phyloP scores from a whole-genome alignment of 73 alveolate genomes.

The Tetrahymena thermophila region DNA sequence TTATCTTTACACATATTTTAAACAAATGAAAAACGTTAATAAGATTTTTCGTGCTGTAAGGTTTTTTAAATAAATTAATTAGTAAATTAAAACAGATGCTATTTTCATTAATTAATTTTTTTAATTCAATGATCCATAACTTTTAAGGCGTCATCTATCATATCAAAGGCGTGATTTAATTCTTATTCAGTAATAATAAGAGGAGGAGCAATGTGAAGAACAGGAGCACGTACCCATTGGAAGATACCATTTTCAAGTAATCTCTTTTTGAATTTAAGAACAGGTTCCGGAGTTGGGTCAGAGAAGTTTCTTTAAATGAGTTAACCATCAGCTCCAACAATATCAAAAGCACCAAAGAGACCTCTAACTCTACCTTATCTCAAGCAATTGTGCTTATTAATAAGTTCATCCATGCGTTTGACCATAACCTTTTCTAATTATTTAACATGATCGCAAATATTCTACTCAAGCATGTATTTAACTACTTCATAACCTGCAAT shows the following conservation, averaged over 20 bases:
- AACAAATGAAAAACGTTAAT: background rate
- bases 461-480: slow-evolving; percentile 52
- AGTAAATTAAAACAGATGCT: background rate
- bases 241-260: slow-evolving; percentile 30
- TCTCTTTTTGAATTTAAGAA: slow-evolving; percentile 23
- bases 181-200: slow-evolving; percentile 40
- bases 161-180: slow-evolving; percentile 19
- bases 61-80: background rate
- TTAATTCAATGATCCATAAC: slow-evolving; percentile 28
- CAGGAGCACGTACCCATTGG: slow-evolving; percentile 40
- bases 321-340: slow-evolving; percentile 22
- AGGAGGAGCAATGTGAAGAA: slow-evolving; percentile 41
- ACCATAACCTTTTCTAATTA: slow-evolving; percentile 35
- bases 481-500: slow-evolving; percentile 54
- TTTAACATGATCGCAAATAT: slow-evolving; percentile 17
- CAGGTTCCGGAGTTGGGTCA: slow-evolving; percentile 35
- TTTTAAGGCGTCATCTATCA: slow-evolving; percentile 29
- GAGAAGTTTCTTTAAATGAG: background rate
- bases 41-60: background rate
- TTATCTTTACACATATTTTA: background rate
- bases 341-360: slow-evolving; percentile 47
- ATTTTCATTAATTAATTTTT: background rate
- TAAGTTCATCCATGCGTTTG: slow-evolving; percentile 29
- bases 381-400: slow-evolving; percentile 20
- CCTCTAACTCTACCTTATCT: slow-evolving; percentile 47